phyloP scores from a whole-genome alignment of 495 filamentous ascomycete genomes.

The Hyaloscypha bicolor region DNA sequence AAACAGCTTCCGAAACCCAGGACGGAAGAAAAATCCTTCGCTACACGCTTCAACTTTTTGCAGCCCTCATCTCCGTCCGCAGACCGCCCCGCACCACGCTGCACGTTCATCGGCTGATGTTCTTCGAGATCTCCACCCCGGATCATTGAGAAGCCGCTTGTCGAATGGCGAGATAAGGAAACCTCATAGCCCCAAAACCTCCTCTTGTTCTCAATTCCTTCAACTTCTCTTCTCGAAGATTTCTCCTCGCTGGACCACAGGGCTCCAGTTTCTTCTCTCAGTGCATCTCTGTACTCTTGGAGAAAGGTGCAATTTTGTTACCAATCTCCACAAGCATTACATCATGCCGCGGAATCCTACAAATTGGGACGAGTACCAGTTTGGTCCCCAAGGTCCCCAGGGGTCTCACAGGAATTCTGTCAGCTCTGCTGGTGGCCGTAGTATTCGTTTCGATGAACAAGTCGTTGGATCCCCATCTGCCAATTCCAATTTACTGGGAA shows the following conservation, averaged over 20 bases:
- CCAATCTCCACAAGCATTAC: neutral
- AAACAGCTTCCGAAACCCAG: neutral
- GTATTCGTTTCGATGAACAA: constrained; percentile 37
- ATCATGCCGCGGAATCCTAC: constrained; percentile 44
- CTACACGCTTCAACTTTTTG: neutral
- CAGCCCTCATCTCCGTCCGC: neutral
- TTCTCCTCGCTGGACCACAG: neutral
- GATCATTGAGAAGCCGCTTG: neutral
- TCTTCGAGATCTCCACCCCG: neutral
- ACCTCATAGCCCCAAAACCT: neutral
- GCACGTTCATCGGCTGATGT: neutral
- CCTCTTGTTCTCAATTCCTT: neutral
- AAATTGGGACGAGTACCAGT: constrained; percentile 55
- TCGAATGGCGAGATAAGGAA: neutral
- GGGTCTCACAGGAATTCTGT: constrained; percentile 35
- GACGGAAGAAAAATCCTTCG: neutral
- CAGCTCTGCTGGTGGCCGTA: constrained; percentile 38
- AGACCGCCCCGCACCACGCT: neutral
- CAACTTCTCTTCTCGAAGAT: neutral
- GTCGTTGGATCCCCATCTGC: constrained; percentile 20
- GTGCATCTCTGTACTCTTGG: neutral
- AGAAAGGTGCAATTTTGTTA: neutral
- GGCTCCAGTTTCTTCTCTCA: neutral
- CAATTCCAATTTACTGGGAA: constrained; percentile 11
- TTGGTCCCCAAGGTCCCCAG: constrained; percentile 31